Base-by-base conservation (phyloP, 306 rosid species). In the Pueraria montana region DNA sequence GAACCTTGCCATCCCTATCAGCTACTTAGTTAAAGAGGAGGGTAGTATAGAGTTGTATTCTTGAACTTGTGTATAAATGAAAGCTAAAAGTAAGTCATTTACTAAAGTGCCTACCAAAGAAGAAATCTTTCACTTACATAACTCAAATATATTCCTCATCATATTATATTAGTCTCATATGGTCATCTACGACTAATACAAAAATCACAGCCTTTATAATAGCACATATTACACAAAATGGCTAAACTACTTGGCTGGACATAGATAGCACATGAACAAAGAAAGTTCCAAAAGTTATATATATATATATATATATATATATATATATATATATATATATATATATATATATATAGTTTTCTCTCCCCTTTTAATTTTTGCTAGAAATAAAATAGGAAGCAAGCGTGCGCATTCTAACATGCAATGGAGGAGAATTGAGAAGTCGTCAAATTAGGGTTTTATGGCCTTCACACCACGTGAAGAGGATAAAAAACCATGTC, bases 391-490 rank as follows among this genome's bases (percentile, higher is more conserved):
- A 56, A 16, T 38, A 62, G 76, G 75, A 38, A 38, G 24, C 32
- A 71, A 12, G 40, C 27, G 5, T 52, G 43, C 70, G 40, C 3
- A 58, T 79, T 65, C 50, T 68, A 6, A 16, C 78, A 34, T 79
- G 27, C 8, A 78, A 46, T 21, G 8, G 18, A 0, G 4, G 38
- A 66, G 66, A 38, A 58, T 5, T 67, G 77, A 76, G 68, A 86
- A 80, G 89, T 94, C 95, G 95, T 86, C 95, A 80, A 88, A 92
- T 94, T 92, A 83, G 83, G 88, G 91, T 87, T 87, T 86, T 17
- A 50, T 55, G 77, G 76, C 36, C 81, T 45, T 36, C 74, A n/a
- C 82, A 56, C 55, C n/a, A 50, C 69, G 13, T 36, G 48, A 11
- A 61, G 79, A 66, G 62, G 77, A n/a, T n/a, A n/a, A 49, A 63